Percentiles rank a stretch among this genome's conserved stretches.
phyloP scores from a whole-genome alignment of 1,284 basidiomycete genomes.

The Cutaneotrichosporon sp. region DNA sequence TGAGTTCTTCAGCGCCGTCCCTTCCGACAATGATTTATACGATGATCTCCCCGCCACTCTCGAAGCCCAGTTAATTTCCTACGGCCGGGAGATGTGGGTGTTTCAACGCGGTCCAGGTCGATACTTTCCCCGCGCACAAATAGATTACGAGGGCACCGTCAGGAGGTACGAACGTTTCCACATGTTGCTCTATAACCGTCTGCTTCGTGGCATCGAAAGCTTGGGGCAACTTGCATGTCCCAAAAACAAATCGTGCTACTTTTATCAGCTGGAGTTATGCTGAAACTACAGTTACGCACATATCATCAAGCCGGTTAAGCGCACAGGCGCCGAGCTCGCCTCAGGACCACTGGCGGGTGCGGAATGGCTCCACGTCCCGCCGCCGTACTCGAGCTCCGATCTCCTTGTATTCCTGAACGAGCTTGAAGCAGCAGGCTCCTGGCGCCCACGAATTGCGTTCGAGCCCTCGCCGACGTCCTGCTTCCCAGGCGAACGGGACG shows the following conservation, averaged over 20 bases:
- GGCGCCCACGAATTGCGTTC: constrained; percentile 37
- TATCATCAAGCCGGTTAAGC: constrained; percentile 24
- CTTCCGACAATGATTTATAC: background rate
- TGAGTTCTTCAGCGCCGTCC: too few relatives aligned
- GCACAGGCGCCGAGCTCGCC: constrained; percentile 23
- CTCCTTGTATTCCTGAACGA: constrained; percentile 22
- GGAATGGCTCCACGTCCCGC: constrained; percentile 36
- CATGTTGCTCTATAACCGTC: too few relatives aligned
- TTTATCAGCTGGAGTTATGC: too few relatives aligned
- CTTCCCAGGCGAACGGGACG: constrained; percentile 26
- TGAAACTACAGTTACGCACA: constrained; percentile 29
- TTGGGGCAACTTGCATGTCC: too few relatives aligned
- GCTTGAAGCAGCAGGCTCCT: constrained; percentile 10
- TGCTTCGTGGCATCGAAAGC: too few relatives aligned
- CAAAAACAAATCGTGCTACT: too few relatives aligned
- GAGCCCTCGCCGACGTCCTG: constrained; percentile 40
- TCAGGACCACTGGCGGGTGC: constrained; percentile 25
- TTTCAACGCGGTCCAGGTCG: constrained; percentile 24
- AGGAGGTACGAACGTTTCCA: constrained; percentile 28
- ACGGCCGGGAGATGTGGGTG: constrained; percentile 38
- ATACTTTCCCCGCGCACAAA: constrained; percentile 26
- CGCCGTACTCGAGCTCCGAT: constrained; percentile 31
- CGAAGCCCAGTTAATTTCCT: constrained; percentile 19
- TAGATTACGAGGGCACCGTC: constrained; percentile 33
- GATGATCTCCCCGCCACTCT: constrained; percentile 22